phyloP scores from a whole-genome alignment of 2,329 filamentous ascomycete genomes.

The Nakataea oryzae region DNA sequence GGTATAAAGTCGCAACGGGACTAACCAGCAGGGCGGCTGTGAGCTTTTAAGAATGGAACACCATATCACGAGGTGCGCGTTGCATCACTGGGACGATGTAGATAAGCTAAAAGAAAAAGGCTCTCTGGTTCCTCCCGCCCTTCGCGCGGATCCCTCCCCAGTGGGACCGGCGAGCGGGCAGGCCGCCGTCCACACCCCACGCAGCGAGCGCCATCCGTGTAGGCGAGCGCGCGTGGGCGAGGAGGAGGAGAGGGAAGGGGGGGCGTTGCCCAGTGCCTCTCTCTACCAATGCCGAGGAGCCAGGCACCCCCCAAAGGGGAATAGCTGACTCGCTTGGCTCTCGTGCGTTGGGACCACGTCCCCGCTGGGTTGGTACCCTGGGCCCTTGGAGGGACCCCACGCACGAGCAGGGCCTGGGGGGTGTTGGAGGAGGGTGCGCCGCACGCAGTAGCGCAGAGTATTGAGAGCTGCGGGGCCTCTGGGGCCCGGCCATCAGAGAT shows the following conservation, averaged over 20 bases:
- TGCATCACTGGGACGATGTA: neutral
- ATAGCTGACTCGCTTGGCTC: neutral
- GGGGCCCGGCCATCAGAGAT: no score
- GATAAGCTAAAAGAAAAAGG: neutral
- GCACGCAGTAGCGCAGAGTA: no score
- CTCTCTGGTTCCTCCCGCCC: no score
- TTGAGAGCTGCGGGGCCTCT: no score
- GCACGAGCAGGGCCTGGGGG: neutral
- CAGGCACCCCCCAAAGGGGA: neutral
- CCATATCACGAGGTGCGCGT: neutral
- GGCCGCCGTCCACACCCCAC: no score
- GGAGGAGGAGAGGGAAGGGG: no score
- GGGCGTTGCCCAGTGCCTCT: no score
- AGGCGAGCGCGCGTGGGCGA: no score
- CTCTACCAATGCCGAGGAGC: neutral
- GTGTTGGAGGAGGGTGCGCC: no score
- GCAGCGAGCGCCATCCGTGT: no score
- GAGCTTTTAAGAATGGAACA: neutral
- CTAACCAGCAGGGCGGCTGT: neutral
- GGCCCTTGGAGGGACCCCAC: neutral
- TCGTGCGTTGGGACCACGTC: neutral
- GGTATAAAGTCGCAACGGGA: neutral
- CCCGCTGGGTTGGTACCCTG: neutral
- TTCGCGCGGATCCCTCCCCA: no score
- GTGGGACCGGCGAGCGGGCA: no score